phyloP scores from a whole-genome alignment of 495 filamentous ascomycete genomes.

The Hypomontagnella submonticulosa region DNA sequence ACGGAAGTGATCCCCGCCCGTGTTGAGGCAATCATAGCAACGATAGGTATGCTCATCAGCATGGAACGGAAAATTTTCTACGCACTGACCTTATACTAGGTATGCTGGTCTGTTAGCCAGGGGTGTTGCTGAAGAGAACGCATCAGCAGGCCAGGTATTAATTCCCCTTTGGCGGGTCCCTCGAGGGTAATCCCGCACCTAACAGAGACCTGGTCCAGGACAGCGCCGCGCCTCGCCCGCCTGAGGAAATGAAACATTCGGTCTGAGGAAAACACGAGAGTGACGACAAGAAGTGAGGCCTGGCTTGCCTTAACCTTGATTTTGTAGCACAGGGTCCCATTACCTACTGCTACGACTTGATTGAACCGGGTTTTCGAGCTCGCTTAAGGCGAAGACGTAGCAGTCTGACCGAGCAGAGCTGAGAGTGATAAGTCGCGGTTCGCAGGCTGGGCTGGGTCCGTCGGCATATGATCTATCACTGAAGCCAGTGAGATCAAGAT shows the following conservation, averaged over 20 bases:
- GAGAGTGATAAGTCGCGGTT: too few species aligned
- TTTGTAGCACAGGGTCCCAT: too few species aligned
- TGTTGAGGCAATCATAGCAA: constrained; percentile 3
- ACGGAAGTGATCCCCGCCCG: constrained; percentile 9
- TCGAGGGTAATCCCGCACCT: constrained; percentile 37
- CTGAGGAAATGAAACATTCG: constrained; percentile 22
- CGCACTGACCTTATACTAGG: constrained; percentile 31
- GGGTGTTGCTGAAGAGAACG: constrained; percentile 25
- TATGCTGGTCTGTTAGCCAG: constrained; percentile 14
- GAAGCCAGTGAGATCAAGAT: too few species aligned
- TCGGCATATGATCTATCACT: too few species aligned
- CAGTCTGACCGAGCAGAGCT: too few species aligned
- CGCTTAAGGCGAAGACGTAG: too few species aligned
- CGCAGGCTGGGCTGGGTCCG: too few species aligned
- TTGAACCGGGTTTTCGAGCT: too few species aligned
- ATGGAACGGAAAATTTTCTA: constrained; percentile 35
- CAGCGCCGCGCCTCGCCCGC: not conserved
- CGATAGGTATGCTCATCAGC: constrained; percentile 3
- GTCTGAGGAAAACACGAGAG: constrained; percentile 2
- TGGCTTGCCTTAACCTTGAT: too few species aligned
- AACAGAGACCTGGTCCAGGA: constrained; percentile 7
- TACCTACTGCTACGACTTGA: too few species aligned
- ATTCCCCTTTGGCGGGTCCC: constrained; percentile 35
- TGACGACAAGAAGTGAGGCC: not conserved
- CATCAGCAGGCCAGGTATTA: constrained; percentile 21